These are phyloP conservation scores for Gracilariopsis chorda DNA, from an alignment of 23 red algal genomes.

Conservation along the genomic window DNA sequence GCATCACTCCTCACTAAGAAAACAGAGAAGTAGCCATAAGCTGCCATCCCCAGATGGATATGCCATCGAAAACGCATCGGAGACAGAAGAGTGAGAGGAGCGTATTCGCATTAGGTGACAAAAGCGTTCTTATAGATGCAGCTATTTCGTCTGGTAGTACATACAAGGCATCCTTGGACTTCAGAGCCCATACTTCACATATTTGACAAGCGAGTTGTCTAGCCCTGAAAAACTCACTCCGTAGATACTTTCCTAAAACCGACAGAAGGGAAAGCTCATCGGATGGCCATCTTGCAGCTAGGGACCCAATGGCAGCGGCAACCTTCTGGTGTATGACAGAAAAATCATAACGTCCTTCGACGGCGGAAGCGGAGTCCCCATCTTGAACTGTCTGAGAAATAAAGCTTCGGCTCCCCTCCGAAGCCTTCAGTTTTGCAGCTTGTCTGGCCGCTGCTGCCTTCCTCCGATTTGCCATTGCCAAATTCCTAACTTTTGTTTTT, in stretches of 20 bases:
- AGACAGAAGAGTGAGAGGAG: too few species aligned
- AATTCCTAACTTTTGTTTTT: conserved; percentile 28
- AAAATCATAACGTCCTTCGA: conserved; percentile 66
- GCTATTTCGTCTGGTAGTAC: too few species aligned
- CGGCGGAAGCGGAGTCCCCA: conserved; percentile 31
- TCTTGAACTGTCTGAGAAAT: conserved; percentile 35
- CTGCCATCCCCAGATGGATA: too few species aligned
- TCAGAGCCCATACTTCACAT: conserved; percentile 11
- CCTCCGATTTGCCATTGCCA: conserved; percentile 13
- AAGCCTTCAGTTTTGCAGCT: conserved; percentile 41
- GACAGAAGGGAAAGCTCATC: not conserved
- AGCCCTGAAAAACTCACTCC: conserved; percentile 17
- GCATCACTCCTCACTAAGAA: too few species aligned
- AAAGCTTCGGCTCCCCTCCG: not conserved
- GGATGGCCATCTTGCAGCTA: conserved; percentile 48
- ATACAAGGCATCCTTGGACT: too few species aligned
- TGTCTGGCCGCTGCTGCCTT: conserved; percentile 49
- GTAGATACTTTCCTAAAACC: not conserved
- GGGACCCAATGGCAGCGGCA: conserved; percentile 49
- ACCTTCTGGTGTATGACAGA: conserved; percentile 56
- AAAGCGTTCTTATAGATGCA: too few species aligned
- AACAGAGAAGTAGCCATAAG: too few species aligned
- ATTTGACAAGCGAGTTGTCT: conserved; percentile 54
- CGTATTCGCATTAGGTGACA: too few species aligned
- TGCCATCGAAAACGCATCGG: too few species aligned